These are phyloP conservation scores for Linaria vulgaris DNA, from an alignment of 257 asterid genomes.

Conservation along the genomic window DNA sequence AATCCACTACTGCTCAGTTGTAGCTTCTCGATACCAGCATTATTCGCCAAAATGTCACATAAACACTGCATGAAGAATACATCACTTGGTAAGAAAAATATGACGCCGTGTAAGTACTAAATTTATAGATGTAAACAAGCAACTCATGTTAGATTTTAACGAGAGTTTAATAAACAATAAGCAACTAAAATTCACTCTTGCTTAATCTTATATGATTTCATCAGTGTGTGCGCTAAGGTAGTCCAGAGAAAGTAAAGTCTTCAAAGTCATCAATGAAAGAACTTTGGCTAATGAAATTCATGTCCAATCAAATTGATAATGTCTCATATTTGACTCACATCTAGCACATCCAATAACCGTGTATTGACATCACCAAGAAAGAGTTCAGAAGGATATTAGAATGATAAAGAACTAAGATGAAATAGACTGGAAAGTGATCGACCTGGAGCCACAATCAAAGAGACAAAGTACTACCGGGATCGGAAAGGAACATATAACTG, in stretches of 20 bases:
- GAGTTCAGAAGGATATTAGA: not conserved
- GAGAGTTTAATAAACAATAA: not conserved
- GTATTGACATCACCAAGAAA: conserved; percentile 1
- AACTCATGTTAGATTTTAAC: not conserved
- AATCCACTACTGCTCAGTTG: conserved; percentile 80
- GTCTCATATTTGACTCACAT: not conserved
- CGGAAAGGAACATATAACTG: conserved; percentile 3
- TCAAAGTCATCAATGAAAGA: conserved; percentile 8
- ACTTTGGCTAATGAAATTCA: conserved; percentile 11
- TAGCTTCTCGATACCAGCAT: conserved; percentile 81
- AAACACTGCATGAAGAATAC: conserved; percentile 51
- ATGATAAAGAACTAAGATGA: not conserved
- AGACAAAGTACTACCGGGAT: conserved; percentile 5
- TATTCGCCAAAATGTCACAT: conserved; percentile 65
- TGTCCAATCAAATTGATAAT: not conserved
- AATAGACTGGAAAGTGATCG: not conserved
- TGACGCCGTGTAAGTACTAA: conserved; percentile 9
- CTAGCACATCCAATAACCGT: conserved; percentile 6
- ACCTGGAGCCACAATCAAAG: conserved; percentile 3
- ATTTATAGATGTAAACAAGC: conserved; percentile 14
- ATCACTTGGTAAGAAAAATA: conserved; percentile 16
- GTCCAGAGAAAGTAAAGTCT: not conserved
- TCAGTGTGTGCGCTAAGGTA: not conserved
- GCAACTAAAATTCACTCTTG: not conserved
- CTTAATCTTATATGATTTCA: not conserved